Base-by-base conservation (phyloP, 208 protist species). In the Angomonas ambiguus region DNA sequence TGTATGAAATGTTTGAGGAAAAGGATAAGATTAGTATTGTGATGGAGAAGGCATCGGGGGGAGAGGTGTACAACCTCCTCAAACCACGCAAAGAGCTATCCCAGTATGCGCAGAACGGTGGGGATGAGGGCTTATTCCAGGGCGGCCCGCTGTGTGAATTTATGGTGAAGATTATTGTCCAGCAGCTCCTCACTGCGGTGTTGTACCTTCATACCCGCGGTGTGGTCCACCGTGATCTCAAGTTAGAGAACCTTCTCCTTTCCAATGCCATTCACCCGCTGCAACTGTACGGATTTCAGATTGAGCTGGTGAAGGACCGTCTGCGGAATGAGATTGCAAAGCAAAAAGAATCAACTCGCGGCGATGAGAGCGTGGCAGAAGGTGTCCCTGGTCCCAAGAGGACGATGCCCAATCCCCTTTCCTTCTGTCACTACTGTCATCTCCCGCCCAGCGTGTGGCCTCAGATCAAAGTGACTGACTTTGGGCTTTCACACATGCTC, bases 221-320 rank as follows among this genome's bases (percentile, higher is more conserved):
- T 31, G 98, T 99, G 62, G 98, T 99, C 85, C 98, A 99, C 76
- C 83, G 98, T 34, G 98, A 99, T 71, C 84, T 99, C 20, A 99
- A 99, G 79, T 97, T 98, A 49, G 97, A 99, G 66, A 99, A 99
- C 65, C 72, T 99, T 24, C 98, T 99, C 69, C 96, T 75, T 28
- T 67, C 38, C 38, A 8, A 16, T 45, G 16, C 11, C 16, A 16
- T 45, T 16, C 8, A 45, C 38, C 38, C 38, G 38, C 11, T 45
- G 49, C 5, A 16, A 24, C n/a, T 56, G 49, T 25, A 8, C 6
- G 6, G 10, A 11, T 48, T 82, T 58, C 80, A 86, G 71, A 63
- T 81, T 45, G 65, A 86, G 51, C 42, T 78, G 69, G 35, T 85
- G 35, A 25, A 62, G 27, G 70, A 81, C 25, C 56, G 70, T 31